A percentile compares a stretch with the other conserved stretches of the same genome.
phyloP scores from a whole-genome alignment of 2,329 filamentous ascomycete genomes.

The Colletotrichum gigasporum region DNA sequence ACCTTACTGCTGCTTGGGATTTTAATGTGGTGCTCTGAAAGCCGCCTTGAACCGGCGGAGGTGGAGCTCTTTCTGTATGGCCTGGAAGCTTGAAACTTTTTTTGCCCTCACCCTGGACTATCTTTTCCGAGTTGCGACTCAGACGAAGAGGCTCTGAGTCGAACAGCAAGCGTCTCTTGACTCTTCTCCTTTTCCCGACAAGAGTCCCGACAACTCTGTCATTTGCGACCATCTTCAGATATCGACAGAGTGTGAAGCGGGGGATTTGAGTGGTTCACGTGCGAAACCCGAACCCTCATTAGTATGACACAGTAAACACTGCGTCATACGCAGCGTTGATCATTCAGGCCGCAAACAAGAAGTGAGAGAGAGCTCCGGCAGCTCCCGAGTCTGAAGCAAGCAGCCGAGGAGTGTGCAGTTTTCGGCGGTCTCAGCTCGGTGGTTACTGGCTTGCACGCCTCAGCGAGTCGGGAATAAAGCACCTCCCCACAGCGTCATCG shows the following conservation, averaged over 20 bases:
- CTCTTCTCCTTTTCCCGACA: too few species aligned
- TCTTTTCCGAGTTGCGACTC: conserved; percentile 11
- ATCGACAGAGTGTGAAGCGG: not conserved
- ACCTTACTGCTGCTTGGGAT: not conserved
- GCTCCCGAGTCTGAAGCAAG: conserved; percentile 21
- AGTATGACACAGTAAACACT: not conserved
- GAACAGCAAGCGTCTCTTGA: too few species aligned
- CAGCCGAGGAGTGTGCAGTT: not conserved
- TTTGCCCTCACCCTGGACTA: not conserved
- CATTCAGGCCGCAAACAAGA: conserved; percentile 19
- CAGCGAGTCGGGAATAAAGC: conserved; percentile 13
- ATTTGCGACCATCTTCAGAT: not conserved
- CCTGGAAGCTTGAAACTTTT: conserved; percentile 22
- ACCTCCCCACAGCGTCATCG: conserved; percentile 24
- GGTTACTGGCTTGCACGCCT: too few species aligned
- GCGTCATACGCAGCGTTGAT: conserved; percentile 21
- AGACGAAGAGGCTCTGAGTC: not conserved
- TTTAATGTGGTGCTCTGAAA: conserved; percentile 21
- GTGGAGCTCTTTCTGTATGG: conserved; percentile 18
- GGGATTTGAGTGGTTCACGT: not conserved
- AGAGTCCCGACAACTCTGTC: not conserved
- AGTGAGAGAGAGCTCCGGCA: conserved; percentile 7
- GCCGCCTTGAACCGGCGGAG: conserved; percentile 25
- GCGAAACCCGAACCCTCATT: not conserved
- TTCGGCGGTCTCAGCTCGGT: conserved; percentile 1